A percentile compares a stretch with the other conserved stretches of the same genome.
Evolutionary conservation across 306 rosid species (phyloP).

Genomic region (Acacia crassicarpa): DNA sequence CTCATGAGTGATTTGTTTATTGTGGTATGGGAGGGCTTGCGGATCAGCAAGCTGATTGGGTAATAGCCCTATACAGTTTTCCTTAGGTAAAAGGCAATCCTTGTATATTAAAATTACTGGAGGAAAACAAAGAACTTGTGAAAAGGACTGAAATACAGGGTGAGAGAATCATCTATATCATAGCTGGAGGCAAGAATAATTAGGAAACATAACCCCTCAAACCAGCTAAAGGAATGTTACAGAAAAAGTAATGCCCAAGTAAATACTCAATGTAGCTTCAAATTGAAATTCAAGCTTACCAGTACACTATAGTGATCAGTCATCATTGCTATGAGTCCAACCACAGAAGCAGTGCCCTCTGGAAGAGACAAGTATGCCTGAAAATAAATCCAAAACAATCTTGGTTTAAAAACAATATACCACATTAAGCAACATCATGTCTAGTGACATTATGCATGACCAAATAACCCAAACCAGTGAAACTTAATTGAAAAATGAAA

Average conservation of each 20-base stretch:
- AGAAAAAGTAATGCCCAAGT: slow-evolving; percentile 23
- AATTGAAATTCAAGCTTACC: slow-evolving; percentile 55
- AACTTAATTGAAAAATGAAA: slow-evolving; percentile 7
- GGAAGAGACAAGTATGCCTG: slow-evolving; percentile 99
- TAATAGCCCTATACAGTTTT: slow-evolving; percentile 1
- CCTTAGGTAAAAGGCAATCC: background rate
- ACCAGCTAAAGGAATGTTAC: slow-evolving; percentile 16
- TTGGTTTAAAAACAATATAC: slow-evolving; percentile 29
- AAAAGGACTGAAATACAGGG: slow-evolving; percentile 10
- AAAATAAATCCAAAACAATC: slow-evolving; percentile 39
- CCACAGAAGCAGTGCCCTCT: slow-evolving; percentile 96
- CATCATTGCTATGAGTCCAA: slow-evolving; percentile 96
- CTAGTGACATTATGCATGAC: slow-evolving; percentile 15
- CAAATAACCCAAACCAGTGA: slow-evolving; percentile 11
- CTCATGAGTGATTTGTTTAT: slow-evolving; percentile 10
- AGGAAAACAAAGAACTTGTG: background rate
- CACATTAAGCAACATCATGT: slow-evolving; percentile 28
- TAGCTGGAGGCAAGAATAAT: slow-evolving; percentile 20
- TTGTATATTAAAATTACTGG: background rate
- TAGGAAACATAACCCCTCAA: background rate
- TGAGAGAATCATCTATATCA: slow-evolving; percentile 10
- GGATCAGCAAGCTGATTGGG: slow-evolving; percentile 17
- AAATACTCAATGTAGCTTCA: slow-evolving; percentile 23
- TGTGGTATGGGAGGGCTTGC: slow-evolving; percentile 1
- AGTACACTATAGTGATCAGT: slow-evolving; percentile 79